Evolutionary conservation across 129 eudicot genomes (phyloP).

Genomic region (Lactuca saligna): DNA sequence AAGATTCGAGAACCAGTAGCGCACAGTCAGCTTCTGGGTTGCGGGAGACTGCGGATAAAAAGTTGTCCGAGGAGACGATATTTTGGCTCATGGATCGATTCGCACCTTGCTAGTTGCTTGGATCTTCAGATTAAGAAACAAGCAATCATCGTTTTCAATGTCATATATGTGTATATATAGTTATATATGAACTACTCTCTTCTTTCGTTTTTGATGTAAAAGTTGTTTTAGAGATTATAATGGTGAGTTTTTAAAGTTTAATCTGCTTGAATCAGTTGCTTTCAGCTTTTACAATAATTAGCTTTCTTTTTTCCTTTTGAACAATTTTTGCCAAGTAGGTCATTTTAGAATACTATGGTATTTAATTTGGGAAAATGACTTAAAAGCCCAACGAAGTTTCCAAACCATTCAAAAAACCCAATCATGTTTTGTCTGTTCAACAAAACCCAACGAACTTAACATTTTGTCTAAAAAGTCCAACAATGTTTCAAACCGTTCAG

Average conservation of each 20-base stretch:
- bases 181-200: neutral
- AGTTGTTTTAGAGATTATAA: neutral
- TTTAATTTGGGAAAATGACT: too few species aligned
- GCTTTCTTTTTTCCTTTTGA: too few species aligned
- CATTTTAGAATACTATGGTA: too few species aligned
- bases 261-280: too few species aligned
- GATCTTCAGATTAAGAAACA: neutral
- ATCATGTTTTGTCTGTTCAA: too few species aligned
- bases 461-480: too few species aligned
- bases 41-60: slow-evolving; percentile 10
- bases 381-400: too few species aligned
- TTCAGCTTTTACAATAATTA: too few species aligned
- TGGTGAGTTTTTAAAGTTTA: neutral
- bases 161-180: slow-evolving; percentile 7
- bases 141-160: neutral
- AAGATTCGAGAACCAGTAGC: slow-evolving; percentile 2
- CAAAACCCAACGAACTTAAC: too few species aligned
- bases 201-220: slow-evolving; percentile 14
- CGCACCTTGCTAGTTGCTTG: slow-evolving; percentile 24
- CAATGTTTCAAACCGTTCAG: too few species aligned
- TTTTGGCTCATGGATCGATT: slow-evolving; percentile 36
- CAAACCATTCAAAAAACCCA: too few species aligned
- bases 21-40: neutral
- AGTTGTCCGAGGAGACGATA: slow-evolving; percentile 25
- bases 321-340: too few species aligned